Evolutionary conservation across 139 green algal species (phyloP), one percentile per base, ranked within the genome.

Genomic region (Gonium pectorale): DNA sequence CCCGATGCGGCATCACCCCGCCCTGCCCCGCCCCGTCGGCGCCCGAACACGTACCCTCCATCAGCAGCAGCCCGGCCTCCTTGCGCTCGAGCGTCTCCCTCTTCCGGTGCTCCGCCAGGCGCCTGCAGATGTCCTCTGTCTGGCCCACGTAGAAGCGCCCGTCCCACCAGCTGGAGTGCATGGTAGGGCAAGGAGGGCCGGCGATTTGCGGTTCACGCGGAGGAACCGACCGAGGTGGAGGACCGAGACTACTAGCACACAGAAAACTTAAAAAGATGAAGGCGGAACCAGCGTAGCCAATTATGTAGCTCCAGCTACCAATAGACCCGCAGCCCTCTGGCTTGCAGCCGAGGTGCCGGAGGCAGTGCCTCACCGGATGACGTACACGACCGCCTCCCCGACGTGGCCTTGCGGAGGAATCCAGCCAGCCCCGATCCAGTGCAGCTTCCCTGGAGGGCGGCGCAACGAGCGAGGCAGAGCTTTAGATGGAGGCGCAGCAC

Each of bases 111-210:
- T 5, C 13, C 56, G 31, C 46, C 3, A 82, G 74, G 5, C 74
- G 56, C 5, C 13, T 38, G 3, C 5, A 27, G 56, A 82, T 67
- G 56, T 82, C 59, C 59, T 82, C 74, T 22, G 29, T 82, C 74
- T 82, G 56, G 11, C 74, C 74, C 38, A 82, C 74, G 27, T 82
- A 82, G 40, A 82, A 59, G 26, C 35, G 56, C 27, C 59, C 56
- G 40, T 71, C 40, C 74, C 74, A 82, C 21, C 40, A 27, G 40
- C 74, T 82, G 54, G 8, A 41, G 62, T n/a, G 62, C 62, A 69
- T 21, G 15, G 5, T 11, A 40, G 8, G n/a, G 41, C n/a, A 69
- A 41, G 62, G 62, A 24, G 62, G 24, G 24, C 21, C 56, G 13
- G 21, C 56, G 22, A 66, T 56, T 56, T 17, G 13, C 49, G 19